Evolutionary conservation across 345 rosid species (phyloP), one percentile per base, ranked within the genome.

Genomic region (Cardamine occulta): DNA sequence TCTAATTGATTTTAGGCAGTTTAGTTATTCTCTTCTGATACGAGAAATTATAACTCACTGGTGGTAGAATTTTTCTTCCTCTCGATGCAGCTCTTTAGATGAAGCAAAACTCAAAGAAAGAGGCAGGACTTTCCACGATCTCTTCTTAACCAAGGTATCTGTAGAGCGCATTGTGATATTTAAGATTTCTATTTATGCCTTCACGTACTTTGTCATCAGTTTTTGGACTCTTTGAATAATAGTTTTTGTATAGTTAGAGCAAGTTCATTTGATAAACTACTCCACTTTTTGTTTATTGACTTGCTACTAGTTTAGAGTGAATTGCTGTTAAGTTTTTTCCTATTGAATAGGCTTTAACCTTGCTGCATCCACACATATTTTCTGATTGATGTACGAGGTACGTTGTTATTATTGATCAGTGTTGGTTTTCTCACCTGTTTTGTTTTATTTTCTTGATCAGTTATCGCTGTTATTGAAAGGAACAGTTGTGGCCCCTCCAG

Each of bases 401-500:
- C 65, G 19, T 53, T 21, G 62, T 75, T 55, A 54, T 31, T 63
- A 35, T 32, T 70, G 62, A 35, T 71, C 66, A 11, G 4, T 55
- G 45, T 37, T 70, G 56, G 57, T 40, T 66, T 66, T 59, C 77
- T 78, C 81, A 78, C 70, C 42, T 40, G 34, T 72, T 51, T 53
- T 68, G 9, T 49, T 62, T 67, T 44, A 23, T 34, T 66, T 63
- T 75, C 31, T 47, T 67, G 39, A 66, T 67, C 88, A 93, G 97
- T 81, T 93, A 82, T 93, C 96, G 0, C 76, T 91, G 83, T 85
- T 93, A 54, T 68, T 93, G 82, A 89, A 93, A 88, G 97, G 98
- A 76, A 88, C 98, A 61, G 97, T 91, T 63, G 96, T 93, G 78
- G 97, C 98, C 28, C 97, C 98, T 86, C 97, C 97, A 0, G 98